phyloP scores from a whole-genome alignment of 23 red algal genomes.

The Agarophyton chilense region DNA sequence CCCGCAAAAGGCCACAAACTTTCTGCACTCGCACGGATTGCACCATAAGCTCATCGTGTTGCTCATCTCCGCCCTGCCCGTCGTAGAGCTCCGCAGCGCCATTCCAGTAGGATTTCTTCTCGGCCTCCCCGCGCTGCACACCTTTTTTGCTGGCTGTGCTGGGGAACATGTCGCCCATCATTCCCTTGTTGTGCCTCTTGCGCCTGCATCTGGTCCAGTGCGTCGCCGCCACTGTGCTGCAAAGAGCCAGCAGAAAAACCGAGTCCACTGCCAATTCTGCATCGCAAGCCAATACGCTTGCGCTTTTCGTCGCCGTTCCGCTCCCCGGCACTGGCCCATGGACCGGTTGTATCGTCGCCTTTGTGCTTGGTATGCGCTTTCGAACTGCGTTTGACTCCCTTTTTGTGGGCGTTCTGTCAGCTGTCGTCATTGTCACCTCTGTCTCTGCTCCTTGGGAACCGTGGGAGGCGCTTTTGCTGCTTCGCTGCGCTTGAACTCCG shows the following conservation, averaged over 20 bases:
- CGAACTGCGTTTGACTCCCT: constrained; percentile 56
- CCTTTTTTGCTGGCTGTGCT: constrained; percentile 72
- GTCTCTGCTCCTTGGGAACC: constrained; percentile 68
- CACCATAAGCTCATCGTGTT: constrained; percentile 13
- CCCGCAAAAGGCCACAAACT: background rate
- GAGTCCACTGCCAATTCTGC: constrained; percentile 15
- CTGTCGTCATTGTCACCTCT: constrained; percentile 74
- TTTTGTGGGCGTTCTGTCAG: constrained; percentile 71
- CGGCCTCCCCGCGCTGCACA: constrained; percentile 61
- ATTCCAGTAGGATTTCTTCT: constrained; percentile 90
- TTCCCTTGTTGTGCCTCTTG: constrained; percentile 66
- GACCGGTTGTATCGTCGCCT: constrained; percentile 84
- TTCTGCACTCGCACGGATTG: constrained; percentile 17
- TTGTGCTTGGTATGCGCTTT: constrained; percentile 80
- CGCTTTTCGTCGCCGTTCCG: constrained; percentile 95
- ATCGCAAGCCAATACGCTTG: constrained; percentile 58
- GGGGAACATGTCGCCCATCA: constrained; percentile 85
- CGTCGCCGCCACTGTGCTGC: constrained; percentile 35
- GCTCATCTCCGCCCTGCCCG: constrained; percentile 80
- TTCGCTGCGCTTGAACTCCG: background rate
- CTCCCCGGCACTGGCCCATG: constrained; percentile 95
- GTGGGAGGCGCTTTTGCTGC: constrained; percentile 55
- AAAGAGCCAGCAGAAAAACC: constrained; percentile 66
- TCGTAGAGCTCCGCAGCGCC: constrained; percentile 89
- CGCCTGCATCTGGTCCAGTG: constrained; percentile 56